Base-by-base conservation (phyloP, 495 filamentous ascomycete genomes). In the Daldinia vernicosa region DNA sequence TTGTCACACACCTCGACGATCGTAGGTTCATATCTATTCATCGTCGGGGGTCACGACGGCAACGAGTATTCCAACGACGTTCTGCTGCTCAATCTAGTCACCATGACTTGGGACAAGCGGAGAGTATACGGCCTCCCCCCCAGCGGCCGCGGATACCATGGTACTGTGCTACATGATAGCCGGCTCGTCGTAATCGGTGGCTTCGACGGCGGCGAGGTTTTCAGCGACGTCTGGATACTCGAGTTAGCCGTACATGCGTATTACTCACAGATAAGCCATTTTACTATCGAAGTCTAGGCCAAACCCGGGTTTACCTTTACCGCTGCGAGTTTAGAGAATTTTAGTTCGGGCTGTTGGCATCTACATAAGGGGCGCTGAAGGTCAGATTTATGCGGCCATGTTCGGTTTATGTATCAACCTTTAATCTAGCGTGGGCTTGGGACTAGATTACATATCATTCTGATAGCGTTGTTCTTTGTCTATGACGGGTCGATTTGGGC, bases 241-340 rank as follows among this genome's bases (percentile, higher is more conserved):
- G 88, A 90, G 75, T 79, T 90, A 52, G 88, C 86, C 3, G 87
- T 90, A 5, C 88, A 89, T 69, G 84, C 88, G 32, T 90, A 90
- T 71, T 90, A 90, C 65, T 88, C 86, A 53, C 88, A 90, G 72
- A 90, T 90, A 72, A 88, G 86, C 69, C 87, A 90, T 74, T 90
- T 90, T 63, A 85, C 80, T 14, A 89, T 90, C 65, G 88, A 89
- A 74, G 86, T 90, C 39, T 90, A 78, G 11, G 22, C 32, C 22
- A 0, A 30, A 39, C 9, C 37, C 24, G 12, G n/a, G 51, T 30
- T 53, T 6, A 24, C n/a, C n/a, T 24, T 51, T 3, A 28, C 11
- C 30, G 3, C 28, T 33, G 15, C n/a, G 15, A 15, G 30, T 22
- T 35, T 56, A 8, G 30, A 11, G 17, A 8, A 19, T 19, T 15